Percentiles rank a stretch among this genome's conserved stretches.
Conservation (phyloP, 1,284 basidiomycete genomes). For the Blastosporella zonata region DNA sequence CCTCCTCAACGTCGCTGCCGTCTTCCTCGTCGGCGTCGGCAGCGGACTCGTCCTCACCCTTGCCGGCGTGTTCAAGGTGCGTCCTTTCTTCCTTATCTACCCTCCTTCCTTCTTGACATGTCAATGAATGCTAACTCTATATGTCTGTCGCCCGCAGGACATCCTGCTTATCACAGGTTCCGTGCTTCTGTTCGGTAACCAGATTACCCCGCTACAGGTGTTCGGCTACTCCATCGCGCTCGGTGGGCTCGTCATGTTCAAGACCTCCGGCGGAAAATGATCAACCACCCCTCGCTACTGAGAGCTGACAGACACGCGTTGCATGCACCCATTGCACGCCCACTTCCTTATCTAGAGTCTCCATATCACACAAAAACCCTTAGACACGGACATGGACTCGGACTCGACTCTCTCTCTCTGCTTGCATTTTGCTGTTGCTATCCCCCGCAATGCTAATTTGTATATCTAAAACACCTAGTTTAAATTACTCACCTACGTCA, state of each 20-base stretch:
- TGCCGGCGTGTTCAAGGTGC: slow-evolving; percentile 90
- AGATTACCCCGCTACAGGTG: slow-evolving; percentile 82
- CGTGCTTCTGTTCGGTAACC: slow-evolving; percentile 79
- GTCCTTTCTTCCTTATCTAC: slow-evolving; percentile 16
- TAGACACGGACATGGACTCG: too few relatives aligned
- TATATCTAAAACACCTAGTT: too few relatives aligned
- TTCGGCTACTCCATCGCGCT: slow-evolving; percentile 85
- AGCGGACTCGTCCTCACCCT: slow-evolving; percentile 89
- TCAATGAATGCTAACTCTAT: not conserved
- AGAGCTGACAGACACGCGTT: too few relatives aligned
- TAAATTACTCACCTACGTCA: too few relatives aligned
- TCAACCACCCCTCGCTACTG: too few relatives aligned
- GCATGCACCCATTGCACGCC: too few relatives aligned
- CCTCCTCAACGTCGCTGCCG: slow-evolving; percentile 88
- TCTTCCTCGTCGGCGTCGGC: slow-evolving; percentile 90
- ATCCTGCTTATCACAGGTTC: slow-evolving; percentile 91
- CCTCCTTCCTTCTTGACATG: not conserved
- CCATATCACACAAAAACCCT: too few relatives aligned
- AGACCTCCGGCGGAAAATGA: slow-evolving; percentile 70
- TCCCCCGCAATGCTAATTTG: too few relatives aligned
- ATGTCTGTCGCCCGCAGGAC: slow-evolving; percentile 49
- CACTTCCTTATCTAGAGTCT: too few relatives aligned
- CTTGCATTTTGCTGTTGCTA: too few relatives aligned
- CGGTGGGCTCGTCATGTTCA: slow-evolving; percentile 79
- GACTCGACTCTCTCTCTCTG: too few relatives aligned